Conservation (phyloP, 768 basidiomycete genomes). For the Hirschioporus abietinus region DNA sequence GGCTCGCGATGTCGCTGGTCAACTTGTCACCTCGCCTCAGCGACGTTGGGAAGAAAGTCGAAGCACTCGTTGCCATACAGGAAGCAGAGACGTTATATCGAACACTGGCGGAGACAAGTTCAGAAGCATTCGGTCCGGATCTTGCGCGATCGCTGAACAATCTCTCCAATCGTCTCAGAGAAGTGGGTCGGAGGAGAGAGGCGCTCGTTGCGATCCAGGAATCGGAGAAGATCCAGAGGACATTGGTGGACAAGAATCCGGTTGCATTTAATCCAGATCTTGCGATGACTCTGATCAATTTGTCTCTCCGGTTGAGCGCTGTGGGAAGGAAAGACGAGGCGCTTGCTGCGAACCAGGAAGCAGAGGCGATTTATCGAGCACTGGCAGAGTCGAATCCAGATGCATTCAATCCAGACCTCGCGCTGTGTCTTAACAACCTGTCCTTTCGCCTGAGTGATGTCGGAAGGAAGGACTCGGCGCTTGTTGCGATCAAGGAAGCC, state of each 20-base stretch:
- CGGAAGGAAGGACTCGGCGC: constrained; percentile 10
- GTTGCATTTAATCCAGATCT: constrained; percentile 5
- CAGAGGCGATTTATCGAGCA: constrained; percentile 5
- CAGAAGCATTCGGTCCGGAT: constrained; percentile 7
- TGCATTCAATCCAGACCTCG: constrained; percentile 10
- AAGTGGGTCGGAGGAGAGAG: constrained; percentile 6
- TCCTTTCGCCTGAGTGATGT: constrained; percentile 7
- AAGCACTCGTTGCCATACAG: constrained; percentile 9
- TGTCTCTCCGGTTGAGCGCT: constrained; percentile 7
- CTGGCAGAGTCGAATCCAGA: constrained; percentile 3
- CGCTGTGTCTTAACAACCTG: constrained; percentile 9
- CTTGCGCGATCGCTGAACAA: constrained; percentile 11
- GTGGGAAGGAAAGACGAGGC: constrained; percentile 9
- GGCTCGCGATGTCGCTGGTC: constrained; percentile 5
- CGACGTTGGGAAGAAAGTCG: constrained; percentile 1
- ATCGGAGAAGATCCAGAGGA: background rate
- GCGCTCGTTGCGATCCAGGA: constrained; percentile 9
- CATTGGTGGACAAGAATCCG: background rate
- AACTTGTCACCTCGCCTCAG: constrained; percentile 7
- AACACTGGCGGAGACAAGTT: background rate
- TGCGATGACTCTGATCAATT: constrained; percentile 4
- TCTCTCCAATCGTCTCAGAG: constrained; percentile 6
- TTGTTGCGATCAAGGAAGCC: constrained; percentile 7
- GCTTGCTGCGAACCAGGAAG: constrained; percentile 10
- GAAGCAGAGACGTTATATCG: constrained; percentile 6